Evolutionary conservation across 768 basidiomycete genomes (phyloP).

Genomic region (Pulveroboletus sp.): DNA sequence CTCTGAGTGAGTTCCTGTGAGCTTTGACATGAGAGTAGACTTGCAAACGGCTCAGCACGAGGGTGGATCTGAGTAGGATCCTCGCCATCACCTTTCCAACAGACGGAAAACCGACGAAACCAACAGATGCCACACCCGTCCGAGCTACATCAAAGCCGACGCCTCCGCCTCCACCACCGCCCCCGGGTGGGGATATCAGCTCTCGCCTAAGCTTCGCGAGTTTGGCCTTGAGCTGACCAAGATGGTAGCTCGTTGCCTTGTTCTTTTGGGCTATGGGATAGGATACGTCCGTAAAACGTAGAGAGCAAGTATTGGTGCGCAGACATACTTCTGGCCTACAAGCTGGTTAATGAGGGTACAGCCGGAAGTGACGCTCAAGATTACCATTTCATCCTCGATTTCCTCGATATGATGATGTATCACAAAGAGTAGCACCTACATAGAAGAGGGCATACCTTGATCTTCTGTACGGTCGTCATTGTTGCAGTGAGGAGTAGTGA

Average conservation of each 20-base stretch:
- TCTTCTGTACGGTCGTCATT: conserved; percentile 90
- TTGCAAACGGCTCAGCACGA: conserved; percentile 27
- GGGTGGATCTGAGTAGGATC: conserved; percentile 3
- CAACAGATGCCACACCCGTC: conserved; percentile 96
- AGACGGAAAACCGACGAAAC: conserved; percentile 90
- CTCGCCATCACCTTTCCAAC: conserved; percentile 70
- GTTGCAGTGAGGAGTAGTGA: conserved; percentile 1
- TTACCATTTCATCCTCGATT: conserved; percentile 96
- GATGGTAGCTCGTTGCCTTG: conserved; percentile 93
- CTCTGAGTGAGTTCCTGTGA: conserved; percentile 95
- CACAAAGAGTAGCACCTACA: conserved; percentile 16
- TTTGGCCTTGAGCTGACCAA: conserved; percentile 97
- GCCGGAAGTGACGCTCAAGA: conserved; percentile 23
- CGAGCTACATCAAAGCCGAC: conserved; percentile 97
- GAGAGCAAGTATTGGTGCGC: conserved; percentile 8
- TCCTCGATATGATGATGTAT: conserved; percentile 44
- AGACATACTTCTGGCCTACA: conserved; percentile 73
- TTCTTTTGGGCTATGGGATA: conserved; percentile 78
- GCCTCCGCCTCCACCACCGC: conserved; percentile 85
- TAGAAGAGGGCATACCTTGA: conserved; percentile 50
- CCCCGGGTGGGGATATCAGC: conserved; percentile 70
- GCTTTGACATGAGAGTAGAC: conserved; percentile 92
- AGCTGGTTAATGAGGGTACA: conserved; percentile 26
- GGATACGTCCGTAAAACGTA: conserved; percentile 9
- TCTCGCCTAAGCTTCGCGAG: conserved; percentile 95